Percentiles rank a stretch among this genome's conserved stretches.
Conservation (phyloP, 495 filamentous ascomycete species). For the Neurospora sp. region DNA sequence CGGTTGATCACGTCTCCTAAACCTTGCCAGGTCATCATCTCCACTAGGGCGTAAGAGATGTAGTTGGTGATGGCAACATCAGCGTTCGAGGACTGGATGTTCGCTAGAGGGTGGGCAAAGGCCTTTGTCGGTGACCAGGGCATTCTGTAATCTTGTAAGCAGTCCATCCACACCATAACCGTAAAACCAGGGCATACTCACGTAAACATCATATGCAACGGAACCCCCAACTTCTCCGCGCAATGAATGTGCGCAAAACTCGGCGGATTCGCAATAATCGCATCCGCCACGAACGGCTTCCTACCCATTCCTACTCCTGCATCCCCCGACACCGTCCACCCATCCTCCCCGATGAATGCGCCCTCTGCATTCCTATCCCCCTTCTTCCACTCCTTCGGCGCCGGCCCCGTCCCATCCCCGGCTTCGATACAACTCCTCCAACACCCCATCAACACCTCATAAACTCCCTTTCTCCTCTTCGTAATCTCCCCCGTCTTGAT, state of each 20-base stretch:
- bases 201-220: conserved; percentile 57
- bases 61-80: conserved; percentile 54
- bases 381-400: conserved; percentile 1
- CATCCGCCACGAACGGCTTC: conserved; percentile 55
- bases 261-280: conserved; percentile 62
- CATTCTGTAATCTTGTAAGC: conserved; percentile 20
- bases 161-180: background rate
- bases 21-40: conserved; percentile 57
- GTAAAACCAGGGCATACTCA: background rate
- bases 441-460: conserved; percentile 51
- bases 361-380: background rate
- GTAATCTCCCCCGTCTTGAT: conserved; percentile 57
- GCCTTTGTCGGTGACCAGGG: conserved; percentile 54
- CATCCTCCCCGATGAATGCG: background rate
- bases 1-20: conserved; percentile 56
- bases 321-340: background rate
- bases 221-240: conserved; percentile 54
- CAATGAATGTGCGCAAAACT: conserved; percentile 58
- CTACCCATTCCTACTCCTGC: conserved; percentile 10
- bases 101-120: conserved; percentile 63
- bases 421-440: conserved; percentile 53
- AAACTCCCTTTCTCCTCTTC: conserved; percentile 48
- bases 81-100: conserved; percentile 50
- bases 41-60: conserved; percentile 60
- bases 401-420: conserved; percentile 23